phyloP scores from a whole-genome alignment of 2,329 filamentous ascomycete genomes.

The Chrysoporthe cubensis region DNA sequence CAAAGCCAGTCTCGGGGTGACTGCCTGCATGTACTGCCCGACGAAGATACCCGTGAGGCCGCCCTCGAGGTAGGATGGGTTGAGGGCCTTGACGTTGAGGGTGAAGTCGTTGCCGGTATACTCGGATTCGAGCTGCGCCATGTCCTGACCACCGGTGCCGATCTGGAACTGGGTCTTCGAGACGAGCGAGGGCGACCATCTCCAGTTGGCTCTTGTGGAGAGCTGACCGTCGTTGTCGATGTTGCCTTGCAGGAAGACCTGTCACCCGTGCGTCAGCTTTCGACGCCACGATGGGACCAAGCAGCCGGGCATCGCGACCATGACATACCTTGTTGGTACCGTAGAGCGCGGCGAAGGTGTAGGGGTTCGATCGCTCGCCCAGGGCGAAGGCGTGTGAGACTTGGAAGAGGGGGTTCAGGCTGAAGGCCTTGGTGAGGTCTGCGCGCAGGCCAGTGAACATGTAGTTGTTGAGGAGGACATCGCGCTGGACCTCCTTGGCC shows the following conservation, averaged over 20 bases:
- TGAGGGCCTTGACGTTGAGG: conserved; percentile 88
- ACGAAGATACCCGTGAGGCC: conserved; percentile 94
- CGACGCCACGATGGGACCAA: conserved; percentile 4
- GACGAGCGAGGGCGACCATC: conserved; percentile 79
- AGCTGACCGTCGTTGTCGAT: conserved; percentile 91
- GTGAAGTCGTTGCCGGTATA: conserved; percentile 94
- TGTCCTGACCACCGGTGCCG: conserved; percentile 76
- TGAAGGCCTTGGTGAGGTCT: conserved; percentile 96
- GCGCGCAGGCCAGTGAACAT: conserved; percentile 96
- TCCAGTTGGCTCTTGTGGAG: conserved; percentile 88
- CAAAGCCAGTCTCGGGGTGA: conserved; percentile 84
- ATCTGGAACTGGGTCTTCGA: conserved; percentile 90
- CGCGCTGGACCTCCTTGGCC: conserved; percentile 89
- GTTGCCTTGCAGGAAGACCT: conserved; percentile 96
- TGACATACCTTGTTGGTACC: conserved; percentile 83
- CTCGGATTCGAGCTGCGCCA: conserved; percentile 94
- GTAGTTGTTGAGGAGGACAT: conserved; percentile 94
- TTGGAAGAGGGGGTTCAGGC: conserved; percentile 91
- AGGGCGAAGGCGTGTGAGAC: conserved; percentile 96
- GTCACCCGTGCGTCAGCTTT: conserved; percentile 26
- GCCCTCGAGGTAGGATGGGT: conserved; percentile 92
- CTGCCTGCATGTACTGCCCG: conserved; percentile 90
- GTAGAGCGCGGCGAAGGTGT: conserved; percentile 92
- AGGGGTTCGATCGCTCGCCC: conserved; percentile 90
- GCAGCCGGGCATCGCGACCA: conserved; percentile 23